A percentile compares a stretch with the other conserved stretches of the same genome.
These are phyloP conservation scores for Malassezia brasiliensis DNA, from an alignment of 1,284 basidiomycete species.

Conservation along the genomic window DNA sequence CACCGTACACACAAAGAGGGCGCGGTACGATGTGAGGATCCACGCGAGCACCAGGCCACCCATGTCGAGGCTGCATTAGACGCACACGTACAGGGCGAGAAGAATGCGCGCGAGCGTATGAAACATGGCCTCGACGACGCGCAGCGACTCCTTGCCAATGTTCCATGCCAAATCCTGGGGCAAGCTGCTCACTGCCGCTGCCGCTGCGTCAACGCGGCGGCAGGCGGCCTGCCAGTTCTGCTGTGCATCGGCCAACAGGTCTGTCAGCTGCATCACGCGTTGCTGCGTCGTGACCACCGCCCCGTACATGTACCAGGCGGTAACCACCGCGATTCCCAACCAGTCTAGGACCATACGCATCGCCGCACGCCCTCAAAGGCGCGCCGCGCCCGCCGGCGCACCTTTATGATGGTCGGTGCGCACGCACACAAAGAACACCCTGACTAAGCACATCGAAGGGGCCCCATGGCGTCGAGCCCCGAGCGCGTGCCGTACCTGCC, in stretches of 20 bases:
- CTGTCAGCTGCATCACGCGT: not conserved
- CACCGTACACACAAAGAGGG: slow-evolving; percentile 8
- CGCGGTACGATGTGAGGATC: slow-evolving; percentile 3
- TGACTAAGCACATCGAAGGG: not conserved
- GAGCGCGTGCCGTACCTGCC: not conserved
- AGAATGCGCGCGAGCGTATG: not conserved
- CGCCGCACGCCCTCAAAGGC: not conserved
- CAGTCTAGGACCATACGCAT: not conserved
- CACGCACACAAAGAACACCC: not conserved
- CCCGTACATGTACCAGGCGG: not conserved
- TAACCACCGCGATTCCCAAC: not conserved
- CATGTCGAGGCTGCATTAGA: slow-evolving; percentile 1
- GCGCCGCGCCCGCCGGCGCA: not conserved
- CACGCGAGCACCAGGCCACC: not conserved
- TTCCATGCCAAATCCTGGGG: not conserved
- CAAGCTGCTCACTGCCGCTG: not conserved
- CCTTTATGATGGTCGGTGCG: not conserved
- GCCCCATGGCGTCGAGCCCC: not conserved
- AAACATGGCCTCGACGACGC: not conserved
- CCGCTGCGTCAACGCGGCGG: not conserved
- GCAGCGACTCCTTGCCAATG: not conserved
- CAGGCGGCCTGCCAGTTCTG: not conserved
- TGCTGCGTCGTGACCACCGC: not conserved
- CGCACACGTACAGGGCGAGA: not conserved
- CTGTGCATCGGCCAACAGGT: not conserved